Evolutionary conservation across 2,329 filamentous ascomycete genomes (phyloP).

Genomic region (Pestalotiopsis sp.): DNA sequence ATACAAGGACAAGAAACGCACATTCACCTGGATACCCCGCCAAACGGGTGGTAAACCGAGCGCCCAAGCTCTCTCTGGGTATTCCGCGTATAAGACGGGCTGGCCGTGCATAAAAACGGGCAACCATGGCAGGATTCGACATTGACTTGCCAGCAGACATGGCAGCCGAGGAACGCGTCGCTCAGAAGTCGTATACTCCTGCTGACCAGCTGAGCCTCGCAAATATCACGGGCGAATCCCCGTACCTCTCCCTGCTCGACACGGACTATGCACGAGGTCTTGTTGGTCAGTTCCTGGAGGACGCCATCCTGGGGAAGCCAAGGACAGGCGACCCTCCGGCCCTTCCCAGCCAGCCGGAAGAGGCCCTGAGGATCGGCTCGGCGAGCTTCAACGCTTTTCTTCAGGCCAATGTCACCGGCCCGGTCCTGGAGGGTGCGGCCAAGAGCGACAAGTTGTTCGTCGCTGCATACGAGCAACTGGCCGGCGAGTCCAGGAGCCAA

Average conservation of each 20-base stretch:
- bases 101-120: not conserved
- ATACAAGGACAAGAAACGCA: not conserved
- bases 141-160: conserved; percentile 7
- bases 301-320: conserved; percentile 12
- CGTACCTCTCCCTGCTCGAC: conserved; percentile 21
- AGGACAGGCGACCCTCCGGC: not conserved
- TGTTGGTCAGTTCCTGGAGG: conserved; percentile 19
- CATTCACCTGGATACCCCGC: not conserved
- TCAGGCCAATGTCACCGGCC: conserved; percentile 76
- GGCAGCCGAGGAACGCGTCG: not conserved
- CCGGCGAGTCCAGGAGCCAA: not conserved
- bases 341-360: not conserved
- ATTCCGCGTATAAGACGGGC: not conserved
- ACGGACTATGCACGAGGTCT: conserved; percentile 15
- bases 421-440: conserved; percentile 51
- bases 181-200: not conserved
- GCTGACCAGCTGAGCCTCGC: conserved; percentile 9
- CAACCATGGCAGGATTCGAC: conserved; percentile 5
- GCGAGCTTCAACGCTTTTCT: conserved; percentile 70
- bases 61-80: too few species aligned
- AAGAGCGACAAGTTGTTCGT: conserved; percentile 28
- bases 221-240: conserved; percentile 14
- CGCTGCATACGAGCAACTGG: conserved; percentile 30
- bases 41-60: not conserved
- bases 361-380: conserved; percentile 49